A percentile compares a stretch with the other conserved stretches of the same genome.
Evolutionary conservation across 1,284 basidiomycete species (phyloP).

Genomic region (Singerocomus rubriflavus): DNA sequence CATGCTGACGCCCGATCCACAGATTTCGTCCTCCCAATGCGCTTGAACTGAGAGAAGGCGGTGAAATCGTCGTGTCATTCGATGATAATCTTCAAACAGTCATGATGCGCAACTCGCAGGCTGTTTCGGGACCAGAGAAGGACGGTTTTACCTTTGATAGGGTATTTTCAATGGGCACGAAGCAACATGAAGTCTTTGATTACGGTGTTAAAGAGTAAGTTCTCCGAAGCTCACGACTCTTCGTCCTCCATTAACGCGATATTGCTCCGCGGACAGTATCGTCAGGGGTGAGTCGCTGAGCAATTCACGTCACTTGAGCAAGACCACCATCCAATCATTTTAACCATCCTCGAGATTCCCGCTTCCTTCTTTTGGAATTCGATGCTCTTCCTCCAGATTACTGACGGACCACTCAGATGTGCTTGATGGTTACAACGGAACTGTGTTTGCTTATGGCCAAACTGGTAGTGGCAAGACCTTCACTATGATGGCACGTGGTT

Average conservation of each 20-base stretch:
- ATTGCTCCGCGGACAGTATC: conserved; percentile 47
- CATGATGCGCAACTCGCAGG: conserved; percentile 68
- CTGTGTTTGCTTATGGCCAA: conserved; percentile 98
- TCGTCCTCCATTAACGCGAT: conserved; percentile 12
- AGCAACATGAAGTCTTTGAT: conserved; percentile 95
- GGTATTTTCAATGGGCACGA: conserved; percentile 91
- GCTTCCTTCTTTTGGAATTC: conserved; percentile 2
- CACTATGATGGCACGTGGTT: conserved; percentile 85
- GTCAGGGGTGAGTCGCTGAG: conserved; percentile 58
- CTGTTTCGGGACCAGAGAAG: conserved; percentile 73
- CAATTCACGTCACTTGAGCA: conserved; percentile 1
- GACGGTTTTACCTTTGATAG: conserved; percentile 98
- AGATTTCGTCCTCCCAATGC: conserved; percentile 96
- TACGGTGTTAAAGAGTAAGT: conserved; percentile 96
- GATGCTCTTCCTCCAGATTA: conserved; percentile 11
- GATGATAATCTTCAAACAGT: conserved; percentile 83
- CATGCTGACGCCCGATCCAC: conserved; percentile 10
- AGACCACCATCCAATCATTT: not conserved
- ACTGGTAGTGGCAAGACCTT: conserved; percentile 97
- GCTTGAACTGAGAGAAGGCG: conserved; percentile 86
- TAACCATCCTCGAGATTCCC: conserved; percentile 2
- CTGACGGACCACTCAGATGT: conserved; percentile 66
- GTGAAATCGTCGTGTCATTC: conserved; percentile 91
- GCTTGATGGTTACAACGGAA: conserved; percentile 98
- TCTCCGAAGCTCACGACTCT: conserved; percentile 14